Conservation (phyloP, 1,284 basidiomycete genomes). For the Trametes hirsuta region DNA sequence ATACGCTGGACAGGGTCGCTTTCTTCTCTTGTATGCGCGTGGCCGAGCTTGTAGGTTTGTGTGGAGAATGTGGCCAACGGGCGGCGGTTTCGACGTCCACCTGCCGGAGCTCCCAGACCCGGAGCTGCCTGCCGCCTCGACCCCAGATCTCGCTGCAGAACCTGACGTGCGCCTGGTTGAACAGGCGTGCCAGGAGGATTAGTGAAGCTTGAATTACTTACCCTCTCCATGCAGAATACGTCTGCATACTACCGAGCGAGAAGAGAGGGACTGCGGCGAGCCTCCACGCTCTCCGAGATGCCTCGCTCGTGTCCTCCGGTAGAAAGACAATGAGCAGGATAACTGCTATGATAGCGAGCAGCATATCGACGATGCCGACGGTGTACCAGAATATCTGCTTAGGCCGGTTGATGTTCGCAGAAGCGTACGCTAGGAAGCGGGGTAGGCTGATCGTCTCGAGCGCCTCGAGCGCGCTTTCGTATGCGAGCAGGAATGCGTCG, state of each 20-base stretch:
- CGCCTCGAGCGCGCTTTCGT: constrained; percentile 66
- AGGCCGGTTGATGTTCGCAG: constrained; percentile 40
- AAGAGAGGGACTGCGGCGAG: constrained; percentile 31
- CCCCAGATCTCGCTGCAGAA: constrained; percentile 43
- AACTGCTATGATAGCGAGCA: constrained; percentile 32
- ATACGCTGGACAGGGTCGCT: background rate
- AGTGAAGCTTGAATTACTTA: constrained; percentile 10
- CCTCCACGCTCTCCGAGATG: constrained; percentile 85
- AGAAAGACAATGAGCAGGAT: constrained; percentile 48
- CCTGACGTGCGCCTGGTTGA: constrained; percentile 18
- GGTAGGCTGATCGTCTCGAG: constrained; percentile 49
- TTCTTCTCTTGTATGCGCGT: background rate
- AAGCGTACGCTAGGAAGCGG: constrained; percentile 30
- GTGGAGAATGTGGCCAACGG: background rate
- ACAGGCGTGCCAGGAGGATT: background rate
- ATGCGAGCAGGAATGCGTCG: constrained; percentile 41
- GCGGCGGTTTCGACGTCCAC: constrained; percentile 28
- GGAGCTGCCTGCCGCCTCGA: constrained; percentile 39
- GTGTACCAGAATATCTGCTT: constrained; percentile 43
- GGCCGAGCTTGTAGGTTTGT: background rate
- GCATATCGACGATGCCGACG: constrained; percentile 27
- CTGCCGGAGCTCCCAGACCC: constrained; percentile 35
- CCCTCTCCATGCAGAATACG: constrained; percentile 44
- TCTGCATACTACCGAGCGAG: constrained; percentile 37
- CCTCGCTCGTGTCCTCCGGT: constrained; percentile 76